Evolutionary conservation across 345 rosid genomes (phyloP).

Genomic region (Murraya koenigii): DNA sequence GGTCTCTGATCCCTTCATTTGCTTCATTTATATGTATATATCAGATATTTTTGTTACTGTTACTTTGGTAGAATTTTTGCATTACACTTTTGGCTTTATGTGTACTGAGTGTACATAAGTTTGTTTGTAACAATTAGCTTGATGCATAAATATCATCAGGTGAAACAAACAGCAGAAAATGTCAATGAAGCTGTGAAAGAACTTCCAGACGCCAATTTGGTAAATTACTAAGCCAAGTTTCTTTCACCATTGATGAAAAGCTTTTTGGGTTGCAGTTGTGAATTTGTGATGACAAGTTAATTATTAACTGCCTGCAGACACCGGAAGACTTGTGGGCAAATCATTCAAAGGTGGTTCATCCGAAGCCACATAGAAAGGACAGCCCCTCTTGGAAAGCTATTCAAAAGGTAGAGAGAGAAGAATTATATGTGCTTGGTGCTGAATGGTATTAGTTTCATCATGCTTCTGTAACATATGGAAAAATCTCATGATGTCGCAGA

Average conservation of each 20-base stretch:
- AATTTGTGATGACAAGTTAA: slow-evolving; percentile 1
- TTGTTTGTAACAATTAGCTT: not conserved
- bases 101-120: not conserved
- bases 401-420: slow-evolving; percentile 39
- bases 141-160: slow-evolving; percentile 35
- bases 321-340: slow-evolving; percentile 96
- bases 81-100: not conserved
- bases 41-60: not conserved
- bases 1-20: slow-evolving; percentile 35
- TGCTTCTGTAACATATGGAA: not conserved
- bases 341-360: slow-evolving; percentile 71
- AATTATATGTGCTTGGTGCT: not conserved
- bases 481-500: slow-evolving; percentile 30
- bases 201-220: slow-evolving; percentile 95
- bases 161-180: slow-evolving; percentile 82
- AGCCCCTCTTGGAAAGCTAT: slow-evolving; percentile 73
- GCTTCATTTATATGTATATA: not conserved
- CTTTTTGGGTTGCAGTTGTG: slow-evolving; percentile 5
- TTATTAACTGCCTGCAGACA: slow-evolving; percentile 42
- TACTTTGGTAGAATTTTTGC: not conserved
- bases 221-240: slow-evolving; percentile 21
- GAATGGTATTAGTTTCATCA: not conserved
- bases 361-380: slow-evolving; percentile 89
- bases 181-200: slow-evolving; percentile 89
- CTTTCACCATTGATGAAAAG: not conserved